Conservation (phyloP, 2,329 filamentous ascomycete species). For the Orbilia blumenaviensis region DNA sequence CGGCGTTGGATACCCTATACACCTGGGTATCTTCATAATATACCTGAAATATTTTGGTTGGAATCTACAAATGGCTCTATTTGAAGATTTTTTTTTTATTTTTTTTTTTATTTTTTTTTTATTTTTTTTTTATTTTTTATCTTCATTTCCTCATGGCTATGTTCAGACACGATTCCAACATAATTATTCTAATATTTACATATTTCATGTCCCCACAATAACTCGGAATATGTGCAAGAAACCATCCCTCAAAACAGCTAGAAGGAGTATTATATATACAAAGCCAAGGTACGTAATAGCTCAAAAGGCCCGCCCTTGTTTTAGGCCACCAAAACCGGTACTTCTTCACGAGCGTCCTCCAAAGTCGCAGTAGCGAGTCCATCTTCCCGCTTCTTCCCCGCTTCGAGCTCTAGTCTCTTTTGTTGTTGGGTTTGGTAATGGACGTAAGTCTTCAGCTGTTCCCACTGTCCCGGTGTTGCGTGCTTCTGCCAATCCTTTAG, state of each 20-base stretch:
- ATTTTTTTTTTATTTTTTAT: no score
- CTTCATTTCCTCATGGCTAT: no score
- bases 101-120: no score
- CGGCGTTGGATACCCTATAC: no score
- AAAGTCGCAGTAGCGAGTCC: not conserved
- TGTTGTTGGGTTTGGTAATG: slow-evolving; percentile 6
- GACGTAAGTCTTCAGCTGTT: slow-evolving; percentile 25
- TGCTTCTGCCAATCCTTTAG: slow-evolving; percentile 41
- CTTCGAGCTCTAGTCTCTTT: slow-evolving; percentile 5
- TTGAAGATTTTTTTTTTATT: no score
- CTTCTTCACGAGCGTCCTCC: not conserved
- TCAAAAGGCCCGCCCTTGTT: no score
- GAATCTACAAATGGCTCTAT: no score
- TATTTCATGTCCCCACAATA: not conserved
- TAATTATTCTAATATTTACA: slow-evolving; percentile 9
- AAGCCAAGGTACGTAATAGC: not conserved
- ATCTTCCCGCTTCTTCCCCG: slow-evolving; percentile 1
- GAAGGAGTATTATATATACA: slow-evolving; percentile 14
- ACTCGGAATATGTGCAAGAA: slow-evolving; percentile 20
- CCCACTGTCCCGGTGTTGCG: slow-evolving; percentile 30
- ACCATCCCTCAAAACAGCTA: not conserved
- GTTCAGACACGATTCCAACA: not conserved
- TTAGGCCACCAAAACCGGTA: not conserved
- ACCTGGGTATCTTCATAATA: no score
- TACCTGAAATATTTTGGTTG: no score